Percentiles rank a stretch among this genome's conserved stretches.
These are phyloP conservation scores for Lippia alba DNA, from an alignment of 305 asterid species.

Conservation along the genomic window DNA sequence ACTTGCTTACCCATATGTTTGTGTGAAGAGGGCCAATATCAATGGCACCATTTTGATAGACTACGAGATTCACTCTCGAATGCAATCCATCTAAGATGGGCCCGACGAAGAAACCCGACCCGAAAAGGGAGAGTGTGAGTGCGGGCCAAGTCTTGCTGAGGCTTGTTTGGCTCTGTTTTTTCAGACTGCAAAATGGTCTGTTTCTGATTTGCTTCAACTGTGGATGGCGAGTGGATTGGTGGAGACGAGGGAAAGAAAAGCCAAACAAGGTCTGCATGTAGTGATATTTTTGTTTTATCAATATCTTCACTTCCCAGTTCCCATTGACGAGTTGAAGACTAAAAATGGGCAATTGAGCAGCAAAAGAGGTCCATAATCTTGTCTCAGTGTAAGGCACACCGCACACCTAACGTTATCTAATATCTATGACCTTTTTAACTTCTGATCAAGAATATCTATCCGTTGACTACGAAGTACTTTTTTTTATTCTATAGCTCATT, in stretches of 20 bases:
- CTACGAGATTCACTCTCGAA: conserved; percentile 68
- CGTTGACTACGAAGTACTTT: too few relatives aligned
- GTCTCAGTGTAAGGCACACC: too few relatives aligned
- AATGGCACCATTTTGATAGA: conserved; percentile 69
- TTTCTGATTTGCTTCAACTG: background rate
- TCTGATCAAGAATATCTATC: too few relatives aligned
- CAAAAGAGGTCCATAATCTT: too few relatives aligned
- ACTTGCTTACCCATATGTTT: conserved; percentile 55
- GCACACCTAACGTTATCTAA: too few relatives aligned
- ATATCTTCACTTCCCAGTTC: background rate
- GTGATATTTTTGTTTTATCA: background rate
- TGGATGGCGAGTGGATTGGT: conserved; percentile 23
- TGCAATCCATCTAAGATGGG: conserved; percentile 75
- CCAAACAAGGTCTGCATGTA: conserved; percentile 37
- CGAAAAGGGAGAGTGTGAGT: conserved; percentile 53
- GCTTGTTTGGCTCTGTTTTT: conserved; percentile 31
- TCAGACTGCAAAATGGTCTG: conserved; percentile 29
- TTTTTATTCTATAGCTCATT: too few relatives aligned
- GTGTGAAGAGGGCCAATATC: conserved; percentile 79
- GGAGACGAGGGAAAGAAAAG: conserved; percentile 26
- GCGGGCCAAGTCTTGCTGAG: conserved; percentile 46
- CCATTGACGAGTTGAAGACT: background rate
- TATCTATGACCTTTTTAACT: too few relatives aligned
- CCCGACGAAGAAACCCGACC: conserved; percentile 64
- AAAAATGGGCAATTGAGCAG: too few relatives aligned